phyloP scores from a whole-genome alignment of 345 rosid species.

The Citrus reticulata region DNA sequence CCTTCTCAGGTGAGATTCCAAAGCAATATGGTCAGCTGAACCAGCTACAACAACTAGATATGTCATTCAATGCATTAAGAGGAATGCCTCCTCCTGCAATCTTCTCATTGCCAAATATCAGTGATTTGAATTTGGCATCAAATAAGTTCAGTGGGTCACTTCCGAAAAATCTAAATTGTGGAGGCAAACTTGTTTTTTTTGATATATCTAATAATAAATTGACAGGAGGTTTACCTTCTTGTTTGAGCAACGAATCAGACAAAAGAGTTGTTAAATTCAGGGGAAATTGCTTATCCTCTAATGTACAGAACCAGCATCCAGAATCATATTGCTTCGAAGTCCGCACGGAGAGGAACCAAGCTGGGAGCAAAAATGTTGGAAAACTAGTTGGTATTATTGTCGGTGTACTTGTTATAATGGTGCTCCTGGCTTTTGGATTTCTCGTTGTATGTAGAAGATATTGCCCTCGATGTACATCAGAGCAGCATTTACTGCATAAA shows the following conservation, averaged over 20 bases:
- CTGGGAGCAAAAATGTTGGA: constrained; percentile 33
- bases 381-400: constrained; percentile 37
- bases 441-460: constrained; percentile 33
- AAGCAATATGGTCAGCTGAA: constrained; percentile 30
- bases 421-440: constrained; percentile 37
- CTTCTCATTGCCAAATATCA: constrained; percentile 49
- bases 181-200: constrained; percentile 46
- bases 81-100: constrained; percentile 42
- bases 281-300: constrained; percentile 59
- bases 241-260: constrained; percentile 36
- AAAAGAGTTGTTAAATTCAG: constrained; percentile 27
- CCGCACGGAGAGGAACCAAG: constrained; percentile 25
- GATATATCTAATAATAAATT: constrained; percentile 61
- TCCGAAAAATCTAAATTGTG: constrained; percentile 45
- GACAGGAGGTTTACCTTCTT: constrained; percentile 52
- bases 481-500: constrained; percentile 49
- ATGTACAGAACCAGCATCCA: constrained; percentile 37
- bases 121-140: constrained; percentile 51
- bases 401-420: constrained; percentile 27
- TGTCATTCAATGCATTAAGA: constrained; percentile 35
- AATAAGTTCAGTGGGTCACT: constrained; percentile 54
- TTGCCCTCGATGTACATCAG: constrained; percentile 36
- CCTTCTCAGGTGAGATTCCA: constrained; percentile 42
- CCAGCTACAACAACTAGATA: constrained; percentile 36
- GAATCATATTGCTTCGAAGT: constrained; percentile 47